Percentiles rank a stretch among this genome's conserved stretches.
These are phyloP conservation scores for Diaporthe ampelina DNA, from an alignment of 2,329 filamentous ascomycete species.

Conservation along the genomic window DNA sequence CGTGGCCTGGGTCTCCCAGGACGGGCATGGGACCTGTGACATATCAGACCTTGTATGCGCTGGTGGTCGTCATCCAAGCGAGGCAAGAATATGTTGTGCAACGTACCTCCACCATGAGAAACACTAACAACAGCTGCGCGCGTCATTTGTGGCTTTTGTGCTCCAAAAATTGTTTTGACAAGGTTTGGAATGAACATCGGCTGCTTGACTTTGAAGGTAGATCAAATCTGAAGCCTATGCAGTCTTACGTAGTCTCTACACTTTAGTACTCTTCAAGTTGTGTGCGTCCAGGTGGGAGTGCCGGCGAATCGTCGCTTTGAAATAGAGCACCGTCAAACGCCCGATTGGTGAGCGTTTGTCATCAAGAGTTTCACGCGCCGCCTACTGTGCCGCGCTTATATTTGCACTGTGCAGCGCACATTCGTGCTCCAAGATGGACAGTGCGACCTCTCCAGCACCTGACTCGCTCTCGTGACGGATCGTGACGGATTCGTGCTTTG, in stretches of 20 bases:
- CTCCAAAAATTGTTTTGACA: neutral
- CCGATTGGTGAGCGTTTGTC: constrained; percentile 35
- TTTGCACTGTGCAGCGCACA: neutral
- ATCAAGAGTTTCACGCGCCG: constrained; percentile 18
- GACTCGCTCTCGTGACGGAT: neutral
- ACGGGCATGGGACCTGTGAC: constrained; percentile 67
- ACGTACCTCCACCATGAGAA: constrained; percentile 63
- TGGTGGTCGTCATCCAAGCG: neutral
- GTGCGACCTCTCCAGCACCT: neutral
- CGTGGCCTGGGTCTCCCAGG: constrained; percentile 67
- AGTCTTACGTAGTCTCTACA: neutral
- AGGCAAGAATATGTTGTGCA: neutral
- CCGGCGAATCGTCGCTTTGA: neutral
- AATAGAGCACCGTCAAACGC: neutral
- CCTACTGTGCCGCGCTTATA: constrained; percentile 20
- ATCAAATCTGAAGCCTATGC: neutral
- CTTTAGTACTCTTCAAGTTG: constrained; percentile 2
- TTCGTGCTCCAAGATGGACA: accelerated
- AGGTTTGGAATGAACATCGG: constrained; percentile 6
- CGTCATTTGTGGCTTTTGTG: constrained; percentile 50
- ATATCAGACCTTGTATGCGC: neutral
- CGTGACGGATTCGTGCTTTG: neutral
- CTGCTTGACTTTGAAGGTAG: neutral
- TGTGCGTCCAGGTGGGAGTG: neutral
- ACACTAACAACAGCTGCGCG: constrained; percentile 62